Evolutionary conservation across 1,284 basidiomycete species (phyloP), one percentile per base, ranked within the genome.

Genomic region (Volvariella surrecta): DNA sequence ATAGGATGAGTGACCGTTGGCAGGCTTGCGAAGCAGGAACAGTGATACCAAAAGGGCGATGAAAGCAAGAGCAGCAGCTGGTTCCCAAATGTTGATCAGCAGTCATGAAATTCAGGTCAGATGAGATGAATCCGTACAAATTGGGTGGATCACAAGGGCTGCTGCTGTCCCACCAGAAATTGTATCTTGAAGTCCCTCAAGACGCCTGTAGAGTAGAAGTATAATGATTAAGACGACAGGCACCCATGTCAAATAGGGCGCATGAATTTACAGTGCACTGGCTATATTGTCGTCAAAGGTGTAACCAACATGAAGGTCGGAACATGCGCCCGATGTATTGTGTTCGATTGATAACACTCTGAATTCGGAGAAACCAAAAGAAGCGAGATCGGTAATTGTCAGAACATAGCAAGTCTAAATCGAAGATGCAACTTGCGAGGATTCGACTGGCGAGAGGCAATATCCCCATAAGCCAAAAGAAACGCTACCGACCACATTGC

Each of bases 391-490:
- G 32, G 46, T 54, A 31, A 42, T 46, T 49, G 42, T 44, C 47
- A 40, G 35, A 44, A 37, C 50, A 52, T 45, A 52, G 35, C 34
- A 38, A 48, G 46, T 35, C 34, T 35, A 46, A 50, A 24, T 44
- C 48, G 45, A 45, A 35, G 43, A 46, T 40, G 31, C 35, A 20
- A 60, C 70, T 59, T 54, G 74, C 71, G 67, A 62, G 52, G 70
- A 59, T 18, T 70, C 58, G 44, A 73, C 53, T 13, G 61, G 60
- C 31, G 70, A 71, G 22, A 67, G 58, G 57, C 77, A 80, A 55
- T 77, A 82, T 28, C 79, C 78, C 70, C 71, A 82, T 43, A 77
- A 67, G 45, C 76, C 76, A 56, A 79, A 76, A 34, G 58, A 61
- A 48, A 68, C 69, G 37, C 54, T 57, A 13, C 58, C 70, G 17